Percentiles rank a stretch among this genome's conserved stretches.
These are phyloP conservation scores for Colletotrichum sojae DNA, from an alignment of 2,329 filamentous ascomycete species.

Conservation along the genomic window DNA sequence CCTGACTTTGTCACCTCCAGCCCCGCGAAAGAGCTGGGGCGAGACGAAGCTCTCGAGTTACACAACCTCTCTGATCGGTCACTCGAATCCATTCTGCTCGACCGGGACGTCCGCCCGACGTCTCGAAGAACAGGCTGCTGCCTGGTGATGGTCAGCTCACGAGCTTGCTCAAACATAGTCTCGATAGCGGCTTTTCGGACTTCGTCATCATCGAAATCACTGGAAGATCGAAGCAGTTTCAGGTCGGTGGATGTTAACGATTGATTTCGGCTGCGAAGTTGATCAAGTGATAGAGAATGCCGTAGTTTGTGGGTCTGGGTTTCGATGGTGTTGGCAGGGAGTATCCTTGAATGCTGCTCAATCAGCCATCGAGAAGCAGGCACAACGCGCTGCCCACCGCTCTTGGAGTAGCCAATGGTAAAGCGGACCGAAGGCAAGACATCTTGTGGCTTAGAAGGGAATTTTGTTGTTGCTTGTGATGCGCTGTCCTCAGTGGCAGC, in stretches of 20 bases:
- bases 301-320: conserved; percentile 32
- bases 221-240: not conserved
- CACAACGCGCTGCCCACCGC: conserved; percentile 19
- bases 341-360: conserved; percentile 31
- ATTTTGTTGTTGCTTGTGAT: conserved; percentile 32
- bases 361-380: conserved; percentile 32
- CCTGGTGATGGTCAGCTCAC: conserved; percentile 36
- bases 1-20: conserved; percentile 7
- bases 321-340: conserved; percentile 33
- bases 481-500: conserved; percentile 27
- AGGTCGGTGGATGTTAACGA: conserved; percentile 9
- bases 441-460: conserved; percentile 7
- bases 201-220: conserved; percentile 18
- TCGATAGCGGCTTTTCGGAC: conserved; percentile 5
- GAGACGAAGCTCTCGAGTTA: conserved; percentile 20
- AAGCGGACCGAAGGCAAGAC: conserved; percentile 11
- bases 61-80: conserved; percentile 17
- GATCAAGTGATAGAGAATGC: conserved; percentile 33
- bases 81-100: conserved; percentile 25
- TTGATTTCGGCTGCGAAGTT: conserved; percentile 32
- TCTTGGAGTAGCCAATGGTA: conserved; percentile 7
- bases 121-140: conserved; percentile 32
- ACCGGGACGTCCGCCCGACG: conserved; percentile 26
- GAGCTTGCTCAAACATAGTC: conserved; percentile 28
- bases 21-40: not conserved